Evolutionary conservation across 192 early-diverging fungal genomes (phyloP).

Genomic region (Chytriomyces sp.): DNA sequence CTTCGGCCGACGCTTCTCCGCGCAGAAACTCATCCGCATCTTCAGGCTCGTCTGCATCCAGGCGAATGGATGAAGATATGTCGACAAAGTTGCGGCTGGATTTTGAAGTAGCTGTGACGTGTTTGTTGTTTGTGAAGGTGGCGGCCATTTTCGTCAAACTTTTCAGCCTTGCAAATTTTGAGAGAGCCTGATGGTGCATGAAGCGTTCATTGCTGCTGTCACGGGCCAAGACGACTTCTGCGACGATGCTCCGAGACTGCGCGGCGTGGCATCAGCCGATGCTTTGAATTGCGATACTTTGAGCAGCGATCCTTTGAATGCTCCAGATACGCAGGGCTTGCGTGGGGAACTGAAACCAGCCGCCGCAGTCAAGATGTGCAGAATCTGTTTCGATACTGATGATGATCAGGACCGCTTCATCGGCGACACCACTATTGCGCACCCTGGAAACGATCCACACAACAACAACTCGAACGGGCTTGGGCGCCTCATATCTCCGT

Average conservation of each 20-base stretch:
- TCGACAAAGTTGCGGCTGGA: slow-evolving; percentile 5
- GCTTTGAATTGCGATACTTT: neutral
- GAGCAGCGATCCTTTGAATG: neutral
- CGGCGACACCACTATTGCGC: too few species aligned
- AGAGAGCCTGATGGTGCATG: too few species aligned
- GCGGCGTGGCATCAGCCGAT: neutral
- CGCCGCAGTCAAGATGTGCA: neutral
- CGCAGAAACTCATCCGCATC: neutral
- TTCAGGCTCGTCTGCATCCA: slow-evolving; percentile 8
- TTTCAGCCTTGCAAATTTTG: too few species aligned
- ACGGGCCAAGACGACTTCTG: too few species aligned
- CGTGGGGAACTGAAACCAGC: neutral
- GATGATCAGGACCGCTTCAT: neutral
- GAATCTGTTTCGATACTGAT: slow-evolving; percentile 12
- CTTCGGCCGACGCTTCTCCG: slow-evolving; percentile 27
- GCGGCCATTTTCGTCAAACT: slow-evolving; percentile 14
- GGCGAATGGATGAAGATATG: slow-evolving; percentile 7
- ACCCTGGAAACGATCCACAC: neutral
- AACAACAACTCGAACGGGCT: slow-evolving; percentile 34
- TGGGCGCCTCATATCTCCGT: slow-evolving; percentile 63
- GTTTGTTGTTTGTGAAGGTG: slow-evolving; percentile 6
- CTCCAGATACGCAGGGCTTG: neutral
- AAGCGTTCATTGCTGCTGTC: too few species aligned
- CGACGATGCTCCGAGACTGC: too few species aligned
- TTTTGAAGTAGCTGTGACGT: neutral